Evolutionary conservation across 2,329 filamentous ascomycete genomes (phyloP).

Genomic region (Neoascochyta sp.): DNA sequence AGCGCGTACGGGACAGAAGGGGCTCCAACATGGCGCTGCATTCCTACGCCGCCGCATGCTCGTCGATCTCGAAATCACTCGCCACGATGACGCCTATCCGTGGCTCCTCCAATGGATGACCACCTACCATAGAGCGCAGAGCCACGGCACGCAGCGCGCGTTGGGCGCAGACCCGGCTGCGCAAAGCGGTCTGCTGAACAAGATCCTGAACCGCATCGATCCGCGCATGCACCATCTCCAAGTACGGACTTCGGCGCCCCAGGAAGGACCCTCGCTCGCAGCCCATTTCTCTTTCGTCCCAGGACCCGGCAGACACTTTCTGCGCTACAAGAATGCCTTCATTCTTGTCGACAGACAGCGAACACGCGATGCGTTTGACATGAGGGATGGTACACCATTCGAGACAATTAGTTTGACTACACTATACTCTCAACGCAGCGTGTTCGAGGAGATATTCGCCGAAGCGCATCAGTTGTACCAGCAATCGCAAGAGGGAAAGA

Average conservation of each 20-base stretch:
- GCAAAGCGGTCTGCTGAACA: slow-evolving; percentile 46
- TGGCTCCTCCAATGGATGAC: slow-evolving; percentile 97
- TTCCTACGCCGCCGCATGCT: slow-evolving; percentile 80
- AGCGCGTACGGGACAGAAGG: slow-evolving; percentile 75
- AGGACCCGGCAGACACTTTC: slow-evolving; percentile 81
- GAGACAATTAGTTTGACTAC: slow-evolving; percentile 92
- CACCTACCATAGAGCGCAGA: slow-evolving; percentile 65
- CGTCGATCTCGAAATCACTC: slow-evolving; percentile 92
- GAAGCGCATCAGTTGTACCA: slow-evolving; percentile 80
- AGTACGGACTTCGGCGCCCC: slow-evolving; percentile 61
- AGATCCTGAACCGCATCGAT: slow-evolving; percentile 55
- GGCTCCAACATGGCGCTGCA: slow-evolving; percentile 66
- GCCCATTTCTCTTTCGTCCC: slow-evolving; percentile 87
- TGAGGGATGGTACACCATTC: slow-evolving; percentile 82
- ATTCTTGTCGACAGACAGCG: slow-evolving; percentile 84
- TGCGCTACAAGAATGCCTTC: slow-evolving; percentile 83
- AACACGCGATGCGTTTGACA: slow-evolving; percentile 70
- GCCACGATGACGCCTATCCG: slow-evolving; percentile 86
- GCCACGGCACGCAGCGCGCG: slow-evolving; percentile 42
- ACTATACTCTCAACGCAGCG: slow-evolving; percentile 79
- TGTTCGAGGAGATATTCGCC: slow-evolving; percentile 85
- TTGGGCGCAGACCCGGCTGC: slow-evolving; percentile 10
- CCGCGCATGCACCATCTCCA: slow-evolving; percentile 61
- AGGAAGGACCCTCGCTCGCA: slow-evolving; percentile 64
- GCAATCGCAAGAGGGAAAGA: slow-evolving; percentile 84